These are phyloP conservation scores for Nicotiana obtusifolia DNA, from an alignment of 257 asterid species.

Conservation along the genomic window DNA sequence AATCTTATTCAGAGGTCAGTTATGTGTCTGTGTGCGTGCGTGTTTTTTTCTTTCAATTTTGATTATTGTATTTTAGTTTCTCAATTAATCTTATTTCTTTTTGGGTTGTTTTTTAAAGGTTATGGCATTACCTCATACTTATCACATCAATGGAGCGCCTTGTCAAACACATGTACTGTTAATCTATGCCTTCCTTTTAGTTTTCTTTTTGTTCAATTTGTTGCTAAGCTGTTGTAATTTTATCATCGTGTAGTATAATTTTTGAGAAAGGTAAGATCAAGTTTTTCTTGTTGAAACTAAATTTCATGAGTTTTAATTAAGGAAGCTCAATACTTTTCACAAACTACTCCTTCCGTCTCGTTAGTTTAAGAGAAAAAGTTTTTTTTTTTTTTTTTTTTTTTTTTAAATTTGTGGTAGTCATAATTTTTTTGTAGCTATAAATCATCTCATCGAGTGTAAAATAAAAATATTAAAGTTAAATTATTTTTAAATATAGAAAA, in stretches of 20 bases:
- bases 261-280: background rate
- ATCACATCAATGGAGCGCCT: constrained; percentile 58
- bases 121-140: constrained; percentile 63
- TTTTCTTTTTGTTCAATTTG: background rate
- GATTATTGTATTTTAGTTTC: background rate
- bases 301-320: background rate
- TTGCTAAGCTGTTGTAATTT: background rate
- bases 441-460: too few relatives aligned
- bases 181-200: background rate
- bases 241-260: too few relatives aligned
- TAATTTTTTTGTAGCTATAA: too few relatives aligned
- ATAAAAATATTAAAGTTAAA: too few relatives aligned
- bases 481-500: too few relatives aligned
- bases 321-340: background rate
- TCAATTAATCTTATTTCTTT: background rate
- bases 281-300: background rate
- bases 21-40: background rate
- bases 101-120: constrained; percentile 24
- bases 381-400: too few relatives aligned
- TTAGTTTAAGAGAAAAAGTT: too few relatives aligned
- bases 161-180: constrained; percentile 71
- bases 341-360: too few relatives aligned
- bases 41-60: background rate
- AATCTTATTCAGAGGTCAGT: constrained; percentile 68
- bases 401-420: too few relatives aligned